Evolutionary conservation across 257 asterid genomes (phyloP).

Genomic region (Solanum phureja): DNA sequence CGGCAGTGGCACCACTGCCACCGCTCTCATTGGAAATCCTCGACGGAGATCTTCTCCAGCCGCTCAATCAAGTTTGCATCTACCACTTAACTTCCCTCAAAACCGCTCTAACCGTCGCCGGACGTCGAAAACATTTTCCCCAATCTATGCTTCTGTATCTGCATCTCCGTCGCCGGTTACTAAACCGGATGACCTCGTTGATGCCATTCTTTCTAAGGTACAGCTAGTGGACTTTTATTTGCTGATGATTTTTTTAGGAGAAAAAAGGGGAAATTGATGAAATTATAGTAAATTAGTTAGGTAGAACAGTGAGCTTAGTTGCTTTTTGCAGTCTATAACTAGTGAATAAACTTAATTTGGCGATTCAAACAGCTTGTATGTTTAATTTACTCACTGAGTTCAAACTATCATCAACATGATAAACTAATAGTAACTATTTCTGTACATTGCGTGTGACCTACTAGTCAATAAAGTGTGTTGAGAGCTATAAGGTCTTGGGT

Average conservation of each 20-base stretch:
- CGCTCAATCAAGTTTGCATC: neutral
- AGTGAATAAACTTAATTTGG: neutral
- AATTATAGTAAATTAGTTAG: neutral
- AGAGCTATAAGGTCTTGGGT: neutral
- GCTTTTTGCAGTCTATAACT: neutral
- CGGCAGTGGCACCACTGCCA: neutral
- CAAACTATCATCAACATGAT: neutral
- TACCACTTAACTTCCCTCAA: neutral
- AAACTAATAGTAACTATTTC: neutral
- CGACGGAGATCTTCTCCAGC: neutral
- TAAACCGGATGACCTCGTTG: slow-evolving; percentile 47
- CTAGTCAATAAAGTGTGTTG: neutral
- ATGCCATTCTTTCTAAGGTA: slow-evolving; percentile 60
- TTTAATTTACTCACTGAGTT: neutral
- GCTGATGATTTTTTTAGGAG: too few relatives aligned
- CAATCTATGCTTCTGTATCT: slow-evolving; percentile 32
- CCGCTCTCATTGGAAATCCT: neutral
- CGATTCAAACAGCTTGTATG: neutral
- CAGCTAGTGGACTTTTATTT: neutral
- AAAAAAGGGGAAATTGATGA: neutral
- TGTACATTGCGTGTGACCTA: neutral
- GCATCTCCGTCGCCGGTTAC: slow-evolving; percentile 19
- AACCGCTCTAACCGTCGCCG: neutral
- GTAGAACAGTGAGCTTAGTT: neutral
- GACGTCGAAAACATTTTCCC: neutral